Percentiles rank a stretch among this genome's conserved stretches.
These are phyloP conservation scores for Salvia miltiorrhiza DNA, from an alignment of 257 asterid species.

Conservation along the genomic window DNA sequence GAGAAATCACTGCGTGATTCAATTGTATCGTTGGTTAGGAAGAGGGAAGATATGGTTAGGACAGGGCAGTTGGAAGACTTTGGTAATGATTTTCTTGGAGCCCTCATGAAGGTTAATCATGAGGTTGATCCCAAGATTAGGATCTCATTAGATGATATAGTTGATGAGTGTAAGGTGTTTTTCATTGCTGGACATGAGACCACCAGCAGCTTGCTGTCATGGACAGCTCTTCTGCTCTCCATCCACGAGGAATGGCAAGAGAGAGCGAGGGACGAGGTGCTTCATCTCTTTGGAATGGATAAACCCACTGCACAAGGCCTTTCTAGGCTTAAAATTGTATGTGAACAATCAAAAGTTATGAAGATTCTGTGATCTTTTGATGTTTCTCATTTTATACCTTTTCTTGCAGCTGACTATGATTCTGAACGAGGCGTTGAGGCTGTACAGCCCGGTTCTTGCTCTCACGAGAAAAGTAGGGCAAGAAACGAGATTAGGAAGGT, in stretches of 20 bases:
- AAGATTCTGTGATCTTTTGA: neutral
- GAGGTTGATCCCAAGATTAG: slow-evolving; percentile 23
- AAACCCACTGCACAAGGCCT: slow-evolving; percentile 33
- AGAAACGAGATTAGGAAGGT: slow-evolving; percentile 11
- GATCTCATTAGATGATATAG: slow-evolving; percentile 33
- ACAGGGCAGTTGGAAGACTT: slow-evolving; percentile 19
- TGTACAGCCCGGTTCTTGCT: slow-evolving; percentile 18
- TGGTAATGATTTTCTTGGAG: slow-evolving; percentile 51
- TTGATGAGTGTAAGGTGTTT: slow-evolving; percentile 57
- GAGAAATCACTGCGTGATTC: slow-evolving; percentile 34
- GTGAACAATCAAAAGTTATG: neutral
- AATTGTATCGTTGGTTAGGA: slow-evolving; percentile 26
- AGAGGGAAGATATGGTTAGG: slow-evolving; percentile 27
- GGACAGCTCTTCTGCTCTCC: slow-evolving; percentile 40
- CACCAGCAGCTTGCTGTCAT: slow-evolving; percentile 32
- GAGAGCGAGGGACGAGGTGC: slow-evolving; percentile 40
- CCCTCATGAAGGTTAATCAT: slow-evolving; percentile 35
- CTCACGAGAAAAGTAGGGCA: slow-evolving; percentile 2
- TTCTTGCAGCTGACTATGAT: slow-evolving; percentile 24
- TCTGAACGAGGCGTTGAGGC: slow-evolving; percentile 21
- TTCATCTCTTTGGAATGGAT: slow-evolving; percentile 25
- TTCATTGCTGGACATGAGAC: slow-evolving; percentile 51
- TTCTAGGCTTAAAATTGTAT: slow-evolving; percentile 27
- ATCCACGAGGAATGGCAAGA: slow-evolving; percentile 56
- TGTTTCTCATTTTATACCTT: neutral